Conservation (phyloP, 2,329 filamentous ascomycete species). For the Cercospora zeina region DNA sequence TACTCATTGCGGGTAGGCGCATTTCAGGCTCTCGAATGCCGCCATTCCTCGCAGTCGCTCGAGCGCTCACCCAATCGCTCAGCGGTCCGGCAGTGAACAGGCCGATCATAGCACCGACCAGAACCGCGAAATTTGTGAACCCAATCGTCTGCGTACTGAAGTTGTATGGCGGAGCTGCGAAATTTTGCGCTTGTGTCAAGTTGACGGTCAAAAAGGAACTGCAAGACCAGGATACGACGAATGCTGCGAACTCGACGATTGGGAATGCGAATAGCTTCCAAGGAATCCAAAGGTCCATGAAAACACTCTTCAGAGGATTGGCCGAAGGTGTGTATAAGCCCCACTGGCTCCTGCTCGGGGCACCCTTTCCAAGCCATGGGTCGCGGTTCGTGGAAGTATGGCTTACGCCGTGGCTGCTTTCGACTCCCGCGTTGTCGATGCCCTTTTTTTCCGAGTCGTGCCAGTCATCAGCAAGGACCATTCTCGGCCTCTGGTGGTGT, state of each 20-base stretch:
- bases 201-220: conserved; percentile 61
- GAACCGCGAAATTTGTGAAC: conserved; percentile 60
- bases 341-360: conserved; percentile 59
- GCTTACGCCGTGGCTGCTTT: conserved; percentile 20
- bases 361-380: conserved; percentile 58
- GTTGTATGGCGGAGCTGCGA: conserved; percentile 58
- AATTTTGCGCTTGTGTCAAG: conserved; percentile 58
- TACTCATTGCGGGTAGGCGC: conserved; percentile 52
- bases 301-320: conserved; percentile 49
- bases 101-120: conserved; percentile 57
- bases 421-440: conserved; percentile 29
- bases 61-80: conserved; percentile 58
- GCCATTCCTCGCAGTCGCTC: conserved; percentile 54
- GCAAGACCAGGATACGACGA: conserved; percentile 62
- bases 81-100: conserved; percentile 57
- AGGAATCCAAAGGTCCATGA: conserved; percentile 60
- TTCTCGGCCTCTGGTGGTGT: conserved; percentile 19
- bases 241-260: conserved; percentile 63
- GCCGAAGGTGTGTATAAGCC: conserved; percentile 53
- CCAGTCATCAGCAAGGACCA: conserved; percentile 21
- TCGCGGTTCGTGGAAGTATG: conserved; percentile 42
- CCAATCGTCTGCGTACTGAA: conserved; percentile 54
- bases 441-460: conserved; percentile 33
- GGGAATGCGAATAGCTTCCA: conserved; percentile 64
- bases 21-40: conserved; percentile 62